These are phyloP conservation scores for Moesziomyces sp. DNA, from an alignment of 1,284 basidiomycete genomes.

Conservation along the genomic window DNA sequence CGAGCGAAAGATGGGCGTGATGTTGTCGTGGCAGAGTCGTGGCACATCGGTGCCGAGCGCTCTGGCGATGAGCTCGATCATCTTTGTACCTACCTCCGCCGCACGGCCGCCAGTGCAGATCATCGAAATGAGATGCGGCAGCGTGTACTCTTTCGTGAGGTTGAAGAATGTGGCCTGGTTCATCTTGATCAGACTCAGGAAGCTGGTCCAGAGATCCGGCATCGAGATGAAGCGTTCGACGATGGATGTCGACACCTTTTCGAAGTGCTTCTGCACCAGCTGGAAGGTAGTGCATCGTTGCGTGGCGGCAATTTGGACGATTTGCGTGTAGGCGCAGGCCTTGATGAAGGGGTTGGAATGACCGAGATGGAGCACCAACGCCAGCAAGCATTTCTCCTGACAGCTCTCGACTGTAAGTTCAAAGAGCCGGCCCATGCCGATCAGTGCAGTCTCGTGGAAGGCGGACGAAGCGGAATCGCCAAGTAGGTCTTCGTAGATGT, in stretches of 20 bases:
- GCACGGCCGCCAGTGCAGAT: conserved; percentile 38
- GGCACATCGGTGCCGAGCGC: conserved; percentile 52
- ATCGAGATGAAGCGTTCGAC: conserved; percentile 56
- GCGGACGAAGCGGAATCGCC: conserved; percentile 6
- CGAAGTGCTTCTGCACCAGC: conserved; percentile 59
- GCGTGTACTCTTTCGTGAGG: conserved; percentile 57
- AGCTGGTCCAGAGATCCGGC: conserved; percentile 55
- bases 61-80: conserved; percentile 55
- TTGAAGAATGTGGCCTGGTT: conserved; percentile 60
- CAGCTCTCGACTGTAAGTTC: conserved; percentile 37
- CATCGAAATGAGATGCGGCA: conserved; percentile 60
- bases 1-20: conserved; percentile 58
- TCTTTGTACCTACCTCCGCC: conserved; percentile 31
- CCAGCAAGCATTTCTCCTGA: conserved; percentile 42
- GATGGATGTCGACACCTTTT: conserved; percentile 49
- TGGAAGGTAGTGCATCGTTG: conserved; percentile 61
- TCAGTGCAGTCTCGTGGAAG: conserved; percentile 44
- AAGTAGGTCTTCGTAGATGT: conserved; percentile 23
- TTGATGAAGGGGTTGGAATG: conserved; percentile 40
- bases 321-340: conserved; percentile 56
- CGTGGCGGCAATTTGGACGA: conserved; percentile 54
- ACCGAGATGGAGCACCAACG: conserved; percentile 48
- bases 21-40: conserved; percentile 57
- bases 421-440: conserved; percentile 41
- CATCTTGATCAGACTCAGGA: conserved; percentile 59